Evolutionary conservation across 345 rosid genomes (phyloP), one percentile per base, ranked within the genome.

Genomic region (Sisymbrium altissimum): DNA sequence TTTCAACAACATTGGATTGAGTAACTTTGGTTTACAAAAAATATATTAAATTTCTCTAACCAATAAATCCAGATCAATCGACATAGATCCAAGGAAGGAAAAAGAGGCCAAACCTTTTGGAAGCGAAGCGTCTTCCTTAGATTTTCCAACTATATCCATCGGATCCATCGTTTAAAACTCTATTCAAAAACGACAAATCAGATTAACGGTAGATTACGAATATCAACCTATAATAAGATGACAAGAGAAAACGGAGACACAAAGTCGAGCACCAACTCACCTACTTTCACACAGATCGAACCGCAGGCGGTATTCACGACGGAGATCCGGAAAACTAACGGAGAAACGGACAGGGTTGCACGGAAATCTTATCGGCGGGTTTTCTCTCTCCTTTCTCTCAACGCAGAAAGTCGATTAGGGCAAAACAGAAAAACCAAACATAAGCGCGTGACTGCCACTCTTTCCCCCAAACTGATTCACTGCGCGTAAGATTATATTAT

Each of bases 81-180:
- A n/a, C n/a, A n/a, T 18, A 5, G 27, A 71, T 45, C 21, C 1
- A 27, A 45, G 21, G 58, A 54, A 53, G 60, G 6, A 14, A 0
- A n/a, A 60, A 5, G 56, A 15, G 17, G 27, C 7, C 49, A 19
- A 21, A 90, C 99, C 99, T 89, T 96, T 96, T 1, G 99, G 99
- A 55, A 95, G 99, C 73, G 99, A 95, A 64, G 99, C 99, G 78
- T 95, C 99, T 81, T 95, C 99, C 68, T 95, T 95, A 19, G 99
- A 89, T 84, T 95, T 95, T 56, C 98, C 99, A 46, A 95, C 97
- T 59, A 95, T 95, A 86, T 92, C 99, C 94, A 87, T 90, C 67
- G 99, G 91, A 58, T 95, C 99, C 99, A 95, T 92, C 61, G 58
- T 80, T 50, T 27, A 0, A n/a, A 29, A 29, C 36, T 70, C 61